Evolutionary conservation across 352 stramenopile species (phyloP).

Genomic region (Globisporangium cystogenes): DNA sequence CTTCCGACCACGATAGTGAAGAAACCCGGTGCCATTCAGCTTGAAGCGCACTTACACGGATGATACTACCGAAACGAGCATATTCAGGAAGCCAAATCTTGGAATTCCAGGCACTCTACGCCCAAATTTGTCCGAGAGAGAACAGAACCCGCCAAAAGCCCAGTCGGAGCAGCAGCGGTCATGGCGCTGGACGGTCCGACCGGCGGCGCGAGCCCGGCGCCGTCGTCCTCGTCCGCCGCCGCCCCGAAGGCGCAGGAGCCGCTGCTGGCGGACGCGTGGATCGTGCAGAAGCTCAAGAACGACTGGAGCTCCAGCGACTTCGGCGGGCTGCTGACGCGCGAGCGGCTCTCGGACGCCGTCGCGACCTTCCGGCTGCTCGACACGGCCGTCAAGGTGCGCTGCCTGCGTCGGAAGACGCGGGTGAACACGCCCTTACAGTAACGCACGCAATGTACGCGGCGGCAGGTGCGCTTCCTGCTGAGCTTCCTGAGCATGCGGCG

Average conservation of each 20-base stretch:
- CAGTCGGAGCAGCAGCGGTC: neutral
- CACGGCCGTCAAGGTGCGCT: slow-evolving; percentile 54
- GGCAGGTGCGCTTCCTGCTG: slow-evolving; percentile 54
- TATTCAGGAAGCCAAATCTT: too few relatives aligned
- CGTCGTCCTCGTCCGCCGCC: neutral
- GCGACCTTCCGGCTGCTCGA: slow-evolving; percentile 55
- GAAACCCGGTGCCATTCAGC: too few relatives aligned
- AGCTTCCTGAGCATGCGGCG: slow-evolving; percentile 55
- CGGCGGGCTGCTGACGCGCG: slow-evolving; percentile 45
- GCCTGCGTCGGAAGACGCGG: too few relatives aligned
- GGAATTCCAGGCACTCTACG: too few relatives aligned
- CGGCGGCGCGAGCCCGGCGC: neutral
- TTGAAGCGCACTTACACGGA: neutral
- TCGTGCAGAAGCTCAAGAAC: slow-evolving; percentile 67
- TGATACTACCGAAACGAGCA: too few relatives aligned
- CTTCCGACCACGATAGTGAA: too few relatives aligned
- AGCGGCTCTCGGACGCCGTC: slow-evolving; percentile 53
- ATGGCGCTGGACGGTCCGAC: neutral
- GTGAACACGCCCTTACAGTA: too few relatives aligned
- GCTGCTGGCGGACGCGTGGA: slow-evolving; percentile 48
- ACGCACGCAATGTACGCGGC: too few relatives aligned
- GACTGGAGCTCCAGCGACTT: slow-evolving; percentile 77
- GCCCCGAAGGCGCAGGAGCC: slow-evolving; percentile 8
- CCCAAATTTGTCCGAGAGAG: too few relatives aligned
- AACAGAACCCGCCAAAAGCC: too few relatives aligned